Percentiles rank a stretch among this genome's conserved stretches.
These are phyloP conservation scores for Periconia sp. DNA, from an alignment of 2,329 filamentous ascomycete genomes.

Conservation along the genomic window DNA sequence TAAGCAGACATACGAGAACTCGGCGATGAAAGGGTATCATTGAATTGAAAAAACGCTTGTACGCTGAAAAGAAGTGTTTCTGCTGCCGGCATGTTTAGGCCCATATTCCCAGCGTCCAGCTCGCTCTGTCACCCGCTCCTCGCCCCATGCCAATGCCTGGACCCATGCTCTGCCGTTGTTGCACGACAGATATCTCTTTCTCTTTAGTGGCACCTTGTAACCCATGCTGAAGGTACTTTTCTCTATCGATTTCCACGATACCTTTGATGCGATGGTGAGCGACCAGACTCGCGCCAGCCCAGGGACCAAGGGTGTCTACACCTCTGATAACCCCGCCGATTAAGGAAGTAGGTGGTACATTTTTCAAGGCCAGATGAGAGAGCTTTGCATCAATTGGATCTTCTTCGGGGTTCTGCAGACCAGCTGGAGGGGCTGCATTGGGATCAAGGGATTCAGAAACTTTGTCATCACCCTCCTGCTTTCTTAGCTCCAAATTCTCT, in stretches of 20 bases:
- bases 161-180: conserved; percentile 66
- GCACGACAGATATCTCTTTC: conserved; percentile 59
- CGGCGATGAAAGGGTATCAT: conserved; percentile 1
- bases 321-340: conserved; percentile 64
- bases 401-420: conserved; percentile 50
- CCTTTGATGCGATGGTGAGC: conserved; percentile 69
- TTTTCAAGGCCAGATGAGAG: conserved; percentile 50
- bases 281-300: conserved; percentile 72
- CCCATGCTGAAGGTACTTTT: conserved; percentile 71
- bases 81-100: conserved; percentile 19
- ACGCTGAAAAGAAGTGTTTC: background rate
- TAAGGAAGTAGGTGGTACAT: conserved; percentile 36
- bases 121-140: conserved; percentile 38
- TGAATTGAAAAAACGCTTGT: background rate
- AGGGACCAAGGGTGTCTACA: conserved; percentile 70
- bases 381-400: conserved; percentile 64
- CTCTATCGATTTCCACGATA: conserved; percentile 69
- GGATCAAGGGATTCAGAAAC: conserved; percentile 21
- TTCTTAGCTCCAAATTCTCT: conserved; percentile 22
- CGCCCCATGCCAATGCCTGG: conserved; percentile 41
- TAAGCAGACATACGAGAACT: background rate
- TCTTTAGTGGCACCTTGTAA: conserved; percentile 62
- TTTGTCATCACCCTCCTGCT: conserved; percentile 26
- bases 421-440: conserved; percentile 32
- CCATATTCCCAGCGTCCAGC: conserved; percentile 45